Evolutionary conservation across 78 protist species (phyloP), one percentile per base, ranked within the genome.

Genomic region (Speleostelium caveatum): DNA sequence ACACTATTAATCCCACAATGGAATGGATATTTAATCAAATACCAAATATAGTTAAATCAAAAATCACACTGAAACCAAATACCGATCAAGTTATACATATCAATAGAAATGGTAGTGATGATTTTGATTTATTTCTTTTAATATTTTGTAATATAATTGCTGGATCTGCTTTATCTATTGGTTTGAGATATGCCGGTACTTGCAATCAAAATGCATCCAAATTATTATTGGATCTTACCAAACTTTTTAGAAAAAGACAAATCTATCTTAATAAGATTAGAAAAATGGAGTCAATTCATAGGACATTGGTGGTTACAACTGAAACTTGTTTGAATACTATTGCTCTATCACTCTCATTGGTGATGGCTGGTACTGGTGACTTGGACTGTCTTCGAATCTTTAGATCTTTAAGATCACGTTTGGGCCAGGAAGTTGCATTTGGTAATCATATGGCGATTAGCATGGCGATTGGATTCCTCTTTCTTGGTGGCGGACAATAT

Each of bases 391-490:
- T 96, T 26, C 74, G 86, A n/a, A 22, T 92, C 19, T 35, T 96
- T 26, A 61, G 95, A 60, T 51, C 65, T 14, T 16, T 75, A 5
- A 53, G 91, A 60, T 56, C 74, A 6, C 49, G 85, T 14, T 12
- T 88, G 3, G 66, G 75, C 0, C 53, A 28, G 19, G 91, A 83
- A 24, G 55, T 76, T 12, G n/a, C 66, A 24, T 92, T 93, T 75
- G 97, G 97, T 22, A 35, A 32, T 53, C 97, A 96, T 83, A 96
- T 95, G 97, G 95, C 95, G 2, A 53, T 87, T n/a, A 72, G 72
- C 53, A 86, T 95, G 94, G 94, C 97, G 0, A 59, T 94, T 59
- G 98, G 98, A n/a, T 72, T 95, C 67, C 75, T 96, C 14, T 96
- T 96, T 49, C 33, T 96, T 24, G 98, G 97, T 32, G 94, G 94